Percentiles rank a stretch among this genome's conserved stretches.
Evolutionary conservation across 1,284 basidiomycete species (phyloP).

Genomic region (Rhodotorula sp.): DNA sequence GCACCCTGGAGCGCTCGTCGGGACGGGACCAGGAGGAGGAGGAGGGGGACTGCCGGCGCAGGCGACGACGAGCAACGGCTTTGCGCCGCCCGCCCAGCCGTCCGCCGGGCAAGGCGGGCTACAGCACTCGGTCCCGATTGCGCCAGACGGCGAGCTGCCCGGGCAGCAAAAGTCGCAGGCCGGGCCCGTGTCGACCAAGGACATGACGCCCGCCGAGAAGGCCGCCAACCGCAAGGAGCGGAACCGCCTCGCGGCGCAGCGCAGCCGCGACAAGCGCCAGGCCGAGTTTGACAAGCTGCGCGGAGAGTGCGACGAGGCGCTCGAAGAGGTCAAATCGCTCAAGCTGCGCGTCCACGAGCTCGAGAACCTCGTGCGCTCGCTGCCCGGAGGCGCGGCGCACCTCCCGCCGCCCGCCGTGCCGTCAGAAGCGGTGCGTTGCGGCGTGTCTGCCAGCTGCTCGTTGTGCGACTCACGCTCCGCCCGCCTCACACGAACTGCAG

Average conservation of each 20-base stretch:
- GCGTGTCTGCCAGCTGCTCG: no score
- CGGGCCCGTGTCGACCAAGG: not conserved
- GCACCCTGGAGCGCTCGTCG: no score
- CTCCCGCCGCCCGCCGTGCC: no score
- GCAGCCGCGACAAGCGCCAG: constrained; percentile 24
- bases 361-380: not conserved
- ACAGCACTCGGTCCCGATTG: not conserved
- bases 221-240: constrained; percentile 28
- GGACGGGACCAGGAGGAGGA: no score
- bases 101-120: no score
- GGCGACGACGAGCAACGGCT: not conserved
- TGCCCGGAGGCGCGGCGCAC: not conserved
- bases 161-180: not conserved
- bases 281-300: constrained; percentile 10
- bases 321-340: constrained; percentile 2
- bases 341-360: constrained; percentile 2
- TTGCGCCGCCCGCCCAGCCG: not conserved
- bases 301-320: constrained; percentile 8
- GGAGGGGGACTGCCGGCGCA: no score
- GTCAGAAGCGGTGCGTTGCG: not conserved
- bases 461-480: no score
- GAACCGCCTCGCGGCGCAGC: constrained; percentile 33
- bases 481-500: no score
- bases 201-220: not conserved
- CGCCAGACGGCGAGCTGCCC: not conserved